These are phyloP conservation scores for Logfia minima DNA, from an alignment of 129 eudicot species.

Conservation along the genomic window DNA sequence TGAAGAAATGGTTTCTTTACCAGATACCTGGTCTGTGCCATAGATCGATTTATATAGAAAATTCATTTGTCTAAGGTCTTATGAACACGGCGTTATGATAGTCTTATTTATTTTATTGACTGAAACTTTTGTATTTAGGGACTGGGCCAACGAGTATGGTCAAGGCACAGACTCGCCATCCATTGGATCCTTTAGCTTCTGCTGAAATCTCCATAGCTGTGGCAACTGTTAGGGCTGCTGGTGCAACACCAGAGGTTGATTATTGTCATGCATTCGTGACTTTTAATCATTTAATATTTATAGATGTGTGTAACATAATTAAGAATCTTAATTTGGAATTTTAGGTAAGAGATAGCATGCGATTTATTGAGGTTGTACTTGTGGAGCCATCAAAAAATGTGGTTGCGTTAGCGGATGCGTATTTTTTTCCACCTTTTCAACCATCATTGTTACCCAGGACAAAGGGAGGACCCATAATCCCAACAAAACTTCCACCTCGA, in stretches of 20 bases:
- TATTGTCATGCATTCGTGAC: background rate
- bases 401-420: constrained; percentile 61
- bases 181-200: constrained; percentile 61
- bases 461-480: constrained; percentile 61
- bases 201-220: constrained; percentile 67
- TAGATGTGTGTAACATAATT: background rate
- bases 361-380: constrained; percentile 56
- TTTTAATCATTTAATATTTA: background rate
- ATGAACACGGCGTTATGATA: constrained; percentile 11
- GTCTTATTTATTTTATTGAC: constrained; percentile 9
- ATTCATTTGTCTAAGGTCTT: constrained; percentile 8
- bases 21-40: background rate
- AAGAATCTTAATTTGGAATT: background rate
- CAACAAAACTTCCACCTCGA: constrained; percentile 62
- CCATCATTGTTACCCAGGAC: constrained; percentile 60
- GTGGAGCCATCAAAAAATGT: constrained; percentile 57
- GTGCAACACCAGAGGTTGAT: constrained; percentile 59
- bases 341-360: constrained; percentile 69
- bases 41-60: background rate
- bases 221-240: constrained; percentile 67
- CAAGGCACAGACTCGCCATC: constrained; percentile 60
- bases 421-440: constrained; percentile 65
- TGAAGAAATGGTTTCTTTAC: background rate
- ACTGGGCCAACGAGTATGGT: constrained; percentile 53
- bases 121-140: constrained; percentile 26